Conservation (phyloP, 2,329 filamentous ascomycete species). For the Drechslera avenae region DNA sequence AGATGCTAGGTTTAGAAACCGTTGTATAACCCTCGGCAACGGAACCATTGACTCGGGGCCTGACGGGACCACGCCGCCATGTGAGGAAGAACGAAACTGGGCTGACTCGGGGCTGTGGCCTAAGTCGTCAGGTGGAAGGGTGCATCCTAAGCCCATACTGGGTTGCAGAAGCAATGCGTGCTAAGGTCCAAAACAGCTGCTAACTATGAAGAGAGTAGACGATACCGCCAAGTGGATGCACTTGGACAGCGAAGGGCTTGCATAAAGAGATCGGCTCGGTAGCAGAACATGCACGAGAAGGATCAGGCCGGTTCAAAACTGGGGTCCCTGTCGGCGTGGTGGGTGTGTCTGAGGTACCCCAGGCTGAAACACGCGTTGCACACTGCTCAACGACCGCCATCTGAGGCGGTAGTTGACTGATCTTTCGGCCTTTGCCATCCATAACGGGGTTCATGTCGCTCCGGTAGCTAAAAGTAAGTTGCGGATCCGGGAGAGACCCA, state of each 20-base stretch:
- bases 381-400: conserved; percentile 1
- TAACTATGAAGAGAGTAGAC: conserved; percentile 3
- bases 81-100: conserved; percentile 4
- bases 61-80: conserved; percentile 6
- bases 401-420: conserved; percentile 12
- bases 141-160: conserved; percentile 2
- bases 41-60: conserved; percentile 6
- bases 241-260: conserved; percentile 7
- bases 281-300: conserved; percentile 1
- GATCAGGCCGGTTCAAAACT: conserved; percentile 15
- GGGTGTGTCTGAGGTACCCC: conserved; percentile 28
- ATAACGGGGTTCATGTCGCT: background rate
- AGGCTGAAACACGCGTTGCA: conserved; percentile 31
- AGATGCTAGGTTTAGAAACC: conserved; percentile 16
- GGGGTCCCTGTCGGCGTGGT: conserved; percentile 13
- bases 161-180: conserved; percentile 9
- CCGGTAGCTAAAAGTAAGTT: background rate
- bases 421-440: background rate
- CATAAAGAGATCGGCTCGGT: conserved; percentile 20
- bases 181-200: conserved; percentile 6
- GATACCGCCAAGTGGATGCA: conserved; percentile 2
- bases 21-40: conserved; percentile 9
- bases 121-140: conserved; percentile 9
- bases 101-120: conserved; percentile 4
- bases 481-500: background rate